Evolutionary conservation across 805 yeast genomes (phyloP), one percentile per base, ranked within the genome.

Genomic region (Ogataea salicorniae): DNA sequence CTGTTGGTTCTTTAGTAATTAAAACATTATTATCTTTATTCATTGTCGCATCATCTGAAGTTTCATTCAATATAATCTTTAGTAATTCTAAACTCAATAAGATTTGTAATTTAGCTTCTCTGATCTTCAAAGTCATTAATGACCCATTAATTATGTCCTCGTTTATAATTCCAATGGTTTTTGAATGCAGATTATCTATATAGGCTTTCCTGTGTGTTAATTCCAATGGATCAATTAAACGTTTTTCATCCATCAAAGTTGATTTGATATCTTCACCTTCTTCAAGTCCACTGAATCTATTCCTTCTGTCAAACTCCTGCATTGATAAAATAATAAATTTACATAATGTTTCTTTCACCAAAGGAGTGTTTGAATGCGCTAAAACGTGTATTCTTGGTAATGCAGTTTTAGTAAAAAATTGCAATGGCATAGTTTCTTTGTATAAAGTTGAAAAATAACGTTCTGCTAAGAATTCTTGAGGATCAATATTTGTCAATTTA

Each of bases 51-150:
- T 26, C 31, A 11, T 9, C 13, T 26, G 31, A 26, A 26, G 9
- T 9, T 9, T 20, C 37, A 1, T 41, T 42, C 2, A 59, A n/a
- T 9, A 39, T 4, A 6, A 64, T 20, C 29, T 52, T 54, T 1
- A 66, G 46, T 15, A 61, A 18, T 41, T 66, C 70, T 23, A 66
- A 42, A 18, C 56, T 40, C 23, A 66, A 37, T 15, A 66, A 37
- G 4, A 66, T 52, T 45, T 66, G 70, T 20, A 64, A 44, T 44
- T 59, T 60, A 2, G 63, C 59, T 38, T 66, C 70, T 37, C 60
- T 51, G 1, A 52, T 38, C 42, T 59, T 64, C 18, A 64, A 39
- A 23, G 42, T 33, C 5, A 44, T 33, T 17, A 58, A 39, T 13
- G 29, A 13, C 13, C 49, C 55, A 6, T 38, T 40, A n/a, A 49